phyloP scores from a whole-genome alignment of 345 rosid species.

The Euphorbia tirucalli region DNA sequence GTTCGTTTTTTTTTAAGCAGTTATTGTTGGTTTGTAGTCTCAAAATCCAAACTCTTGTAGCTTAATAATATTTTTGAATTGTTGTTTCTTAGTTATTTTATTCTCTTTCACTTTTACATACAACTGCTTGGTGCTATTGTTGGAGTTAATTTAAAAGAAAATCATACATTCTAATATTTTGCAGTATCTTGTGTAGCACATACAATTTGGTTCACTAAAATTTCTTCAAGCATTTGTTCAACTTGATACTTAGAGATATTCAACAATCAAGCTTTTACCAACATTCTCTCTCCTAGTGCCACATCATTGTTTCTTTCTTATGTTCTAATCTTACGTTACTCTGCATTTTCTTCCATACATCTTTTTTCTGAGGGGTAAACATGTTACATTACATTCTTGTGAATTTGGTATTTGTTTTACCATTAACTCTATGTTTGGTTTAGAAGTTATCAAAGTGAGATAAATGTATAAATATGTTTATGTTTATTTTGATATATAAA shows the following conservation, averaged over 20 bases:
- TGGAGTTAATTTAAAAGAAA: no score
- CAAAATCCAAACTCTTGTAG: neutral
- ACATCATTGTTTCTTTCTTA: neutral
- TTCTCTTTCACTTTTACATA: no score
- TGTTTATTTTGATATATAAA: no score
- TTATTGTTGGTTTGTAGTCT: no score
- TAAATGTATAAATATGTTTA: no score
- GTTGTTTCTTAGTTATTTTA: neutral
- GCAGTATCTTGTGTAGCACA: no score
- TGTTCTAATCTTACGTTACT: neutral
- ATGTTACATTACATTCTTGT: neutral
- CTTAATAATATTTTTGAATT: neutral
- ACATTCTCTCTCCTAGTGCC: neutral
- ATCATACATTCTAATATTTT: no score
- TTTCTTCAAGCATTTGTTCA: neutral
- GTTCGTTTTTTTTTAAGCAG: neutral
- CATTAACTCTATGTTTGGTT: neutral
- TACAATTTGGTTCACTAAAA: neutral
- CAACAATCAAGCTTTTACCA: neutral
- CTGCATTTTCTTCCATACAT: neutral
- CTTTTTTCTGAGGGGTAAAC: neutral
- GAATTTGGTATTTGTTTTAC: neutral
- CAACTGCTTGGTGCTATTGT: no score
- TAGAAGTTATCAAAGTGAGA: no score
- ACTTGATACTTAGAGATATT: neutral